A percentile compares a stretch with the other conserved stretches of the same genome.
Conservation (phyloP, 1,139 yeast genomes). For the Suhomyces terraborum region DNA sequence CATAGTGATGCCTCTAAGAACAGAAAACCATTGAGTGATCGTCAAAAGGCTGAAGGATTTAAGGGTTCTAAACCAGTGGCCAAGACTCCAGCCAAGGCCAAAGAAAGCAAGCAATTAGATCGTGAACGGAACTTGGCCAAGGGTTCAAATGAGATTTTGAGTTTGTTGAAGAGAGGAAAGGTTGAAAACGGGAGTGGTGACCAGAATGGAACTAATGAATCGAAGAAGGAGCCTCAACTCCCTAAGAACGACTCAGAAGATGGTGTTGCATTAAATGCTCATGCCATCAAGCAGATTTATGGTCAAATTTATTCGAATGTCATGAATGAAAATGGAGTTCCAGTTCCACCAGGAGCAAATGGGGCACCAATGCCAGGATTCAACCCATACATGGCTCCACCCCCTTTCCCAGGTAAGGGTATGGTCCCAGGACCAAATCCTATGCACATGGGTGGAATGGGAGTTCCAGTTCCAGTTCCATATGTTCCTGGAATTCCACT, state of each 20-base stretch:
- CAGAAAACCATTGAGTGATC: conserved; percentile 35
- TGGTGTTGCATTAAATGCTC: conserved; percentile 31
- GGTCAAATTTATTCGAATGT: conserved; percentile 50
- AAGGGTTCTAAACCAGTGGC: conserved; percentile 23
- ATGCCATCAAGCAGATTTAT: conserved; percentile 50
- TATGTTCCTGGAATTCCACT: conserved; percentile 32
- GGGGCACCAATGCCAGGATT: conserved; percentile 3
- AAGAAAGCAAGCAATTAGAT: conserved; percentile 14
- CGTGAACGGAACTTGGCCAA: conserved; percentile 16
- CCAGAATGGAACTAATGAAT: conserved; percentile 18
- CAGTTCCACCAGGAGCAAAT: conserved; percentile 10
- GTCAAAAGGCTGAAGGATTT: conserved; percentile 25
- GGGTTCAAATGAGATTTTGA: conserved; percentile 28
- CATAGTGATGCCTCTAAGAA: conserved; percentile 67
- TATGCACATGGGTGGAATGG: conserved; percentile 10
- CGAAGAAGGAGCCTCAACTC: conserved; percentile 19
- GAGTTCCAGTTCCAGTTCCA: conserved; percentile 20
- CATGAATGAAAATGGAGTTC: conserved; percentile 39
- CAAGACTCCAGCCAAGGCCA: conserved; percentile 27
- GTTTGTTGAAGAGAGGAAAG: conserved; percentile 30
- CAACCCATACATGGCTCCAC: conserved; percentile 5
- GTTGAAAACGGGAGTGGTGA: conserved; percentile 14
- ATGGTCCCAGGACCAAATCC: conserved; percentile 14
- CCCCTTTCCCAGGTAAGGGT: conserved; percentile 13
- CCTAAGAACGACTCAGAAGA: conserved; percentile 32